Evolutionary conservation across 768 basidiomycete species (phyloP).

Genomic region (Multifurca ochricompacta): DNA sequence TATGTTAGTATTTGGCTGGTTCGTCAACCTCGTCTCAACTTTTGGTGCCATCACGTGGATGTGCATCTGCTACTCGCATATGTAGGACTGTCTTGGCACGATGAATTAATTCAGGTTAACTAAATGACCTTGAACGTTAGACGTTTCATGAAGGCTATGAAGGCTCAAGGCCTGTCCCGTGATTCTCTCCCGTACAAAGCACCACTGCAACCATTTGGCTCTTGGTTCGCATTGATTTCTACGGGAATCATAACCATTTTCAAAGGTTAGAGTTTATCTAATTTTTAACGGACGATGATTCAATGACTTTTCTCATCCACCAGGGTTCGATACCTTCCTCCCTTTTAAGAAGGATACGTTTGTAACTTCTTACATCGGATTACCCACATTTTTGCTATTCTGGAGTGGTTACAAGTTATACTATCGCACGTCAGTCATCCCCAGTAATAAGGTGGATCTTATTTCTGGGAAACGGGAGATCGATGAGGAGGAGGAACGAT

Average conservation of each 20-base stretch:
- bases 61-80: slow-evolving; percentile 51
- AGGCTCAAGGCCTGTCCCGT: slow-evolving; percentile 35
- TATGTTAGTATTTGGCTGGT: slow-evolving; percentile 30
- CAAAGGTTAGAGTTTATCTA: slow-evolving; percentile 34
- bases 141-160: slow-evolving; percentile 43
- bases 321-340: slow-evolving; percentile 35
- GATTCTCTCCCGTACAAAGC: slow-evolving; percentile 44
- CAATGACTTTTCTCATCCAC: slow-evolving; percentile 20
- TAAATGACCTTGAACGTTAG: slow-evolving; percentile 26
- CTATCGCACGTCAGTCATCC: slow-evolving; percentile 31
- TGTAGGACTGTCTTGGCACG: slow-evolving; percentile 30
- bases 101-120: background rate
- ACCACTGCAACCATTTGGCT: slow-evolving; percentile 56
- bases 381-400: slow-evolving; percentile 31
- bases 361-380: slow-evolving; percentile 43
- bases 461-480: slow-evolving; percentile 50
- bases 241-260: slow-evolving; percentile 49
- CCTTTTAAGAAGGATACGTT: slow-evolving; percentile 49
- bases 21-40: slow-evolving; percentile 35
- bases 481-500: slow-evolving; percentile 54
- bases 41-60: slow-evolving; percentile 35
- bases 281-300: slow-evolving; percentile 23
- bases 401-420: slow-evolving; percentile 32
- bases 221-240: slow-evolving; percentile 48
- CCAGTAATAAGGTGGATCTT: slow-evolving; percentile 48